Evolutionary conservation across 352 stramenopile species (phyloP).

Genomic region (Pythium dissotocum): DNA sequence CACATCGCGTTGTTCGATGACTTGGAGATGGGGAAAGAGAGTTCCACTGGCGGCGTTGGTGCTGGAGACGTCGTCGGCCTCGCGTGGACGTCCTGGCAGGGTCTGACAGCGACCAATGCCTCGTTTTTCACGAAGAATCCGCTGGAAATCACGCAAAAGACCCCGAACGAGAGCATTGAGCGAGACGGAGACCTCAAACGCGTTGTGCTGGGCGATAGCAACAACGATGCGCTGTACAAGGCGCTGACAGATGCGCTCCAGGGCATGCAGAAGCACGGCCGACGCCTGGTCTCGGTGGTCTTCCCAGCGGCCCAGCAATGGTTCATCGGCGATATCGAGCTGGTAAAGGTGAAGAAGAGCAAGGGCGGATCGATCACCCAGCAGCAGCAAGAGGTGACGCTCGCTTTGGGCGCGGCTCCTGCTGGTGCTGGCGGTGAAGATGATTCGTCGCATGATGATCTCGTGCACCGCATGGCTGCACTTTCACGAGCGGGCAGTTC

Average conservation of each 20-base stretch:
- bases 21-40: conserved; percentile 44
- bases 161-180: conserved; percentile 16
- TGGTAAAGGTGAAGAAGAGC: conserved; percentile 80
- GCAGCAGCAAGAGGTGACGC: conserved; percentile 1
- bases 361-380: conserved; percentile 23
- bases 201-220: conserved; percentile 43
- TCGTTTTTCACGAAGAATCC: conserved; percentile 61
- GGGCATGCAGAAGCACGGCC: conserved; percentile 64
- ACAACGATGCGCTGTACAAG: conserved; percentile 28
- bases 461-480: conserved; percentile 73
- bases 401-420: neutral
- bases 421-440: conserved; percentile 12
- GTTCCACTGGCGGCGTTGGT: conserved; percentile 35
- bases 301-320: conserved; percentile 50
- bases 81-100: conserved; percentile 55
- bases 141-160: conserved; percentile 46
- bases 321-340: conserved; percentile 66
- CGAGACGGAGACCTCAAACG: conserved; percentile 42
- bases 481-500: conserved; percentile 60
- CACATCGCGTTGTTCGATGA: conserved; percentile 39
- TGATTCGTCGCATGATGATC: conserved; percentile 43
- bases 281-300: conserved; percentile 55
- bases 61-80: conserved; percentile 55
- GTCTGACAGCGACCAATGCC: conserved; percentile 16
- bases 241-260: conserved; percentile 50